Conservation (phyloP, 2,329 filamentous ascomycete genomes). For the Nigrograna mackinnonii region DNA sequence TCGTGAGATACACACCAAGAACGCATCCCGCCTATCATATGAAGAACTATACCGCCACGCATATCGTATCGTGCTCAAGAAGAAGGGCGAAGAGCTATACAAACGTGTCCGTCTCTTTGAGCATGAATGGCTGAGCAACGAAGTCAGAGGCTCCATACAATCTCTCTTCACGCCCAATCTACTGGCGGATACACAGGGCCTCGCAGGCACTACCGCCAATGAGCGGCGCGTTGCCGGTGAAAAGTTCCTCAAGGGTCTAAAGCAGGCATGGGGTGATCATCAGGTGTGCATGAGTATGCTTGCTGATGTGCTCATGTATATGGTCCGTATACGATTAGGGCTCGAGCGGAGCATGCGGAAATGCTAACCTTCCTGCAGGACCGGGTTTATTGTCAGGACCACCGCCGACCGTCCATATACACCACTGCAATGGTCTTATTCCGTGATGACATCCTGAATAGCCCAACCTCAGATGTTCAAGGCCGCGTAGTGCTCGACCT, state of each 20-base stretch:
- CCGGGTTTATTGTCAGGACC: conserved; percentile 76
- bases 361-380: conserved; percentile 57
- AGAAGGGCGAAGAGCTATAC: conserved; percentile 82
- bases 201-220: conserved; percentile 65
- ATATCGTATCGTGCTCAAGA: conserved; percentile 91
- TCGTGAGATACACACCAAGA: conserved; percentile 86
- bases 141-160: conserved; percentile 73
- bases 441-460: conserved; percentile 79
- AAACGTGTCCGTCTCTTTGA: conserved; percentile 80
- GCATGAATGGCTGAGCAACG: conserved; percentile 73
- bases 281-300: conserved; percentile 95
- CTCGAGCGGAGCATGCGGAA: conserved; percentile 1
- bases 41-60: conserved; percentile 93
- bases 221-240: conserved; percentile 82
- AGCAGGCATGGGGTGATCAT: conserved; percentile 84
- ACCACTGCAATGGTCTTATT: conserved; percentile 84
- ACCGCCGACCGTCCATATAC: conserved; percentile 77
- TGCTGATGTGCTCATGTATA: conserved; percentile 95
- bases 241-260: conserved; percentile 76
- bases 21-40: conserved; percentile 87
- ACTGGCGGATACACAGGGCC: conserved; percentile 55
- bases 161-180: conserved; percentile 72
- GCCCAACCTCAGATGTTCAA: conserved; percentile 50
- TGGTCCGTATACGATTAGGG: conserved; percentile 51
- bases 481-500: conserved; percentile 68